These are phyloP conservation scores for Kwoniella dejecticola DNA, from an alignment of 768 basidiomycete species.

Conservation along the genomic window DNA sequence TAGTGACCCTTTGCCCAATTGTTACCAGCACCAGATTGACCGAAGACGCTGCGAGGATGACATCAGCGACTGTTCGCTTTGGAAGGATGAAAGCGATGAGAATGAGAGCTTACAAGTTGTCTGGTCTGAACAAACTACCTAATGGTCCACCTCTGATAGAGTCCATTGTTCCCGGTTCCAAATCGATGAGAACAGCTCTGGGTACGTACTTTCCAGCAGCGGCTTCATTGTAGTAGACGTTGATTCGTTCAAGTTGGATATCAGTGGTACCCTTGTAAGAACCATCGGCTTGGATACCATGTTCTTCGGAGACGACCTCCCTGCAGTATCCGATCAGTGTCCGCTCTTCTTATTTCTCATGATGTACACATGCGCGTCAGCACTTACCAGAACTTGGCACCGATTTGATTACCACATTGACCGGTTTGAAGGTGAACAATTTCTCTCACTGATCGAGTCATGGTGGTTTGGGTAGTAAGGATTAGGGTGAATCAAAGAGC, in stretches of 20 bases:
- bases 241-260: constrained; percentile 90
- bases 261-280: constrained; percentile 88
- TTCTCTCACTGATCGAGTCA: constrained; percentile 64
- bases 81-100: background rate
- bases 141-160: constrained; percentile 63
- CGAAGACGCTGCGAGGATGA: constrained; percentile 67
- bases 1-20: constrained; percentile 96
- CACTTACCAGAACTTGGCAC: constrained; percentile 60
- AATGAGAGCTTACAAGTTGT: constrained; percentile 68
- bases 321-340: constrained; percentile 63
- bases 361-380: no score
- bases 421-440: constrained; percentile 99
- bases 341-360: no score
- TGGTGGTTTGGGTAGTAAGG: constrained; percentile 7
- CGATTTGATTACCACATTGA: constrained; percentile 99
- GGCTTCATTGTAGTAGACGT: constrained; percentile 97
- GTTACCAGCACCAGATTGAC: constrained; percentile 97
- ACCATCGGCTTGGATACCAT: constrained; percentile 92
- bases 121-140: constrained; percentile 90
- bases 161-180: constrained; percentile 81
- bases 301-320: constrained; percentile 98
- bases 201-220: constrained; percentile 97
- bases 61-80: background rate
- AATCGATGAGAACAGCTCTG: constrained; percentile 93
- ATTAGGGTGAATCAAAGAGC: constrained; percentile 8